Percentiles rank a stretch among this genome's conserved stretches.
phyloP scores from a whole-genome alignment of 176 grass and related monocot species.

The Bothriochloa decipiens region DNA sequence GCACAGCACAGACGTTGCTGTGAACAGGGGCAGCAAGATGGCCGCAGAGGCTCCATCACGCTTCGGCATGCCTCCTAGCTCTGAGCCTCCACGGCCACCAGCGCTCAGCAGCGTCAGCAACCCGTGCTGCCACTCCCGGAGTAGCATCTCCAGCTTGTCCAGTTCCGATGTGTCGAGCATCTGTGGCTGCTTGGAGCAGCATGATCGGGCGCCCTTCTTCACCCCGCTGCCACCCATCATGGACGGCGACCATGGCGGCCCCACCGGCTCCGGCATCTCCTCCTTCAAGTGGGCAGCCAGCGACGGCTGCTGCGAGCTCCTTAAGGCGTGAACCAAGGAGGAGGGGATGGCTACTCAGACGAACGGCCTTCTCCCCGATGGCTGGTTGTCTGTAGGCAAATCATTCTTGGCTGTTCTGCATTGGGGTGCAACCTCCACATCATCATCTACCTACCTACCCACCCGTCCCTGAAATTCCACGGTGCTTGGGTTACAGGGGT shows the following conservation, averaged over 20 bases:
- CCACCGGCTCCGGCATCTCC: too few relatives aligned
- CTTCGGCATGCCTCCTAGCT: conserved; percentile 44
- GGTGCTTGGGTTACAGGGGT: conserved; percentile 45
- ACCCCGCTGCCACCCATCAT: too few relatives aligned
- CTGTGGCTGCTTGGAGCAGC: conserved; percentile 52
- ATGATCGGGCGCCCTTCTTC: conserved; percentile 39
- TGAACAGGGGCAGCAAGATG: conserved; percentile 18
- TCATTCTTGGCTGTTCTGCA: conserved; percentile 98
- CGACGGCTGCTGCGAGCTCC: too few relatives aligned
- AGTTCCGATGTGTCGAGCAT: conserved; percentile 77
- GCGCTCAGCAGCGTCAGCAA: conserved; percentile 10
- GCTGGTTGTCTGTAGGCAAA: conserved; percentile 79
- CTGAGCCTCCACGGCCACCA: conserved; percentile 41
- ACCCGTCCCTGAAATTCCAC: conserved; percentile 29
- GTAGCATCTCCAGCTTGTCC: conserved; percentile 60
- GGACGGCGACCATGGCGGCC: too few relatives aligned
- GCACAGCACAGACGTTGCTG: neutral
- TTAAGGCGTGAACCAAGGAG: conserved; percentile 61
- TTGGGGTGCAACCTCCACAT: conserved; percentile 44
- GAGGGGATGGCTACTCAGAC: conserved; percentile 39
- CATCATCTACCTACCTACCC: conserved; percentile 29
- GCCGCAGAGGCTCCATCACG: neutral
- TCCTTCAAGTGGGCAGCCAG: too few relatives aligned
- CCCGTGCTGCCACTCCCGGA: conserved; percentile 40
- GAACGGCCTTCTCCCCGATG: conserved; percentile 25